A percentile compares a stretch with the other conserved stretches of the same genome.
phyloP scores from a whole-genome alignment of 495 filamentous ascomycete genomes.

The Massariosphaeria phaeospora region DNA sequence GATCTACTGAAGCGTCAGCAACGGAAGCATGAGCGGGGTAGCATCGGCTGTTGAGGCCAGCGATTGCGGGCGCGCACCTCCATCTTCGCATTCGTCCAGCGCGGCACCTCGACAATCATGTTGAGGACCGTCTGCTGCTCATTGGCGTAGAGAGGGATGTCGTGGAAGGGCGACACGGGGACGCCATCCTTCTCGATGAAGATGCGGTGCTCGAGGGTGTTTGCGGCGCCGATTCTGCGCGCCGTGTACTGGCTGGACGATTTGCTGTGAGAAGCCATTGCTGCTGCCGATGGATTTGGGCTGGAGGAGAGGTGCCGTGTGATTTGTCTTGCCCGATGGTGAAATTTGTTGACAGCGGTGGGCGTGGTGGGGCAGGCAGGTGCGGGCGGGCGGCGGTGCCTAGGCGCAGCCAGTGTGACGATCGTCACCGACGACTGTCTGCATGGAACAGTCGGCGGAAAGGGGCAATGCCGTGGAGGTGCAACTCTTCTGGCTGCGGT shows the following conservation, averaged over 20 bases:
- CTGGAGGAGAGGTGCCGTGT: conserved; percentile 27
- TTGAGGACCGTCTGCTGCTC: conserved; percentile 88
- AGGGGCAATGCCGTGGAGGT: conserved; percentile 2
- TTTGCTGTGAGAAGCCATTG: conserved; percentile 50
- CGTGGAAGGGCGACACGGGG: conserved; percentile 93
- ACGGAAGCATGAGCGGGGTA: background rate
- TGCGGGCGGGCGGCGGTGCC: conserved; percentile 21
- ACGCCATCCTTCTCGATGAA: conserved; percentile 97
- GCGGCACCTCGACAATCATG: conserved; percentile 98
- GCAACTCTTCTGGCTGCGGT: conserved; percentile 9
- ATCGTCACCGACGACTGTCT: conserved; percentile 34
- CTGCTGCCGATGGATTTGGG: background rate
- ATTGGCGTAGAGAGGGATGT: conserved; percentile 96
- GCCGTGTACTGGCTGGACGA: conserved; percentile 54
- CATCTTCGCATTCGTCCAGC: conserved; percentile 99
- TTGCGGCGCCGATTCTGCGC: conserved; percentile 80
- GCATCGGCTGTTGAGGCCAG: background rate
- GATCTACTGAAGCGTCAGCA: conserved; percentile 55
- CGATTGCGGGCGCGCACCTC: conserved; percentile 57
- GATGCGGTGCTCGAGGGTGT: conserved; percentile 95
- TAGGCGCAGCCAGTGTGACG: conserved; percentile 35
- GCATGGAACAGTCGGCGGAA: conserved; percentile 24
- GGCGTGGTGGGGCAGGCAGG: conserved; percentile 28
- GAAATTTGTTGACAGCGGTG: conserved; percentile 32
- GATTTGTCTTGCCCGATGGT: conserved; percentile 36